Evolutionary conservation across 1,139 yeast species (phyloP).

Genomic region (Pneumocystis sp.): DNA sequence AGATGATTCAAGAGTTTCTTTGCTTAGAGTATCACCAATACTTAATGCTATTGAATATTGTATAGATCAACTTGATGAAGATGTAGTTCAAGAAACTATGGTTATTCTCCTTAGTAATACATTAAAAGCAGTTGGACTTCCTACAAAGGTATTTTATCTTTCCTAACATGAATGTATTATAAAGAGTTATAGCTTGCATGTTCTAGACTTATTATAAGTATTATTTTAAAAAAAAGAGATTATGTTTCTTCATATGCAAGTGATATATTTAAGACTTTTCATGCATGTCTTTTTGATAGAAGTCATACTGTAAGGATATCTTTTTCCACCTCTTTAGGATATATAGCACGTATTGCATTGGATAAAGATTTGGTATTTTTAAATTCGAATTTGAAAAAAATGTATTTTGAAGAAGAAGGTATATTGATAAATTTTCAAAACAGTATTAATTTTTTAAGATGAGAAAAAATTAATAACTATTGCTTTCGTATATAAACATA

Average conservation of each 20-base stretch:
- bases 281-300: slow-evolving; percentile 48
- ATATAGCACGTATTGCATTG: slow-evolving; percentile 51
- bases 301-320: slow-evolving; percentile 62
- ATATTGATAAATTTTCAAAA: background rate
- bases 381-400: slow-evolving; percentile 35
- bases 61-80: slow-evolving; percentile 42
- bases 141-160: slow-evolving; percentile 83
- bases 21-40: slow-evolving; percentile 69
- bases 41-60: slow-evolving; percentile 74
- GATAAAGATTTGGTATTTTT: slow-evolving; percentile 41
- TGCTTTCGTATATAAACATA: slow-evolving; percentile 49
- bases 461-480: slow-evolving; percentile 36
- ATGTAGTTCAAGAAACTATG: slow-evolving; percentile 39
- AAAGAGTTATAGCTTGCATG: background rate
- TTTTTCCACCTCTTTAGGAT: slow-evolving; percentile 71
- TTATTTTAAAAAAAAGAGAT: slow-evolving; percentile 45
- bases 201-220: slow-evolving; percentile 41
- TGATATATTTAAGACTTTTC: slow-evolving; percentile 41
- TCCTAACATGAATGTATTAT: slow-evolving; percentile 13
- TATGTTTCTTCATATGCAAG: slow-evolving; percentile 48
- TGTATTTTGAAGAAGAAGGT: slow-evolving; percentile 35
- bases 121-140: slow-evolving; percentile 67
- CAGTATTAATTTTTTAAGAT: slow-evolving; percentile 4
- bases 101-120: slow-evolving; percentile 30
- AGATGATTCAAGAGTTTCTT: slow-evolving; percentile 62